These are phyloP conservation scores for Lactuca sativa DNA, from an alignment of 129 eudicot species.

Conservation along the genomic window DNA sequence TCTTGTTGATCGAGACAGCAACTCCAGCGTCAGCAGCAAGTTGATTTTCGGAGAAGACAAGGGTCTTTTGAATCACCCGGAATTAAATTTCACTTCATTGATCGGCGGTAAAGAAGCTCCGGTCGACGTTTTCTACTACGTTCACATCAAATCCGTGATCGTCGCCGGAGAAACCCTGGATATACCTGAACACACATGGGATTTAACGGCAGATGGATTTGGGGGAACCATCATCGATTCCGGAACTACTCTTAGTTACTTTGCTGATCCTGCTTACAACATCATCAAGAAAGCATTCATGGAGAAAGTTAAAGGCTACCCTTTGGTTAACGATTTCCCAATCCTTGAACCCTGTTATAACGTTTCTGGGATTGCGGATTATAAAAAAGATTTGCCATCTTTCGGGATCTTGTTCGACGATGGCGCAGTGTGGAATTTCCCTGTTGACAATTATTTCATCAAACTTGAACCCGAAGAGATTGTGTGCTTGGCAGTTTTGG, in stretches of 20 bases:
- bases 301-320: constrained; percentile 51
- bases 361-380: constrained; percentile 61
- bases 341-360: constrained; percentile 83
- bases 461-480: constrained; percentile 77
- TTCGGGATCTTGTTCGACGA: constrained; percentile 66
- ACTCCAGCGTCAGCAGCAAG: constrained; percentile 83
- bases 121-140: constrained; percentile 80
- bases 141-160: constrained; percentile 60
- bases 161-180: constrained; percentile 67
- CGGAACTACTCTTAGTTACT: constrained; percentile 86
- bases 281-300: constrained; percentile 66
- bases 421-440: constrained; percentile 90
- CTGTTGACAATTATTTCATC: constrained; percentile 78
- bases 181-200: constrained; percentile 78
- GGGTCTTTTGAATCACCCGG: constrained; percentile 47
- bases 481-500: constrained; percentile 80
- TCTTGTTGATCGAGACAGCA: constrained; percentile 72
- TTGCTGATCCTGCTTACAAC: constrained; percentile 72
- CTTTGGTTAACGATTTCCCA: constrained; percentile 64
- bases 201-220: constrained; percentile 52
- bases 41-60: constrained; percentile 87
- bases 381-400: constrained; percentile 58
- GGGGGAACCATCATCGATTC: constrained; percentile 97
- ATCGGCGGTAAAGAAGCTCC: constrained; percentile 61
- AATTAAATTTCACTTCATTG: constrained; percentile 71